Base-by-base conservation (phyloP, 2,329 filamentous ascomycete species). In the Claviceps sp. region DNA sequence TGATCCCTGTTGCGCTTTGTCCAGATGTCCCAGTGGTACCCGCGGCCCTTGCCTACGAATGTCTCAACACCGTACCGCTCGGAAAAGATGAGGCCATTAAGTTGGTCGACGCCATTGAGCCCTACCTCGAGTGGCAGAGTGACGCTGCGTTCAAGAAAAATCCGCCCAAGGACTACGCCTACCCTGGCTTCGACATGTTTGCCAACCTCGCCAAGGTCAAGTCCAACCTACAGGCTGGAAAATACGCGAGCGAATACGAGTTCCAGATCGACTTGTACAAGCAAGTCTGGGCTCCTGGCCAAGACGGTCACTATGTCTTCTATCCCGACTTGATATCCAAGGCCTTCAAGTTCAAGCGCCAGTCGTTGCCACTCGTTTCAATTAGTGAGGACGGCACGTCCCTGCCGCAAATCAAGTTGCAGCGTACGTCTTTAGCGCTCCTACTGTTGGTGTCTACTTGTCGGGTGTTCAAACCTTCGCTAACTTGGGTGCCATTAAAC, bases 221-320 rank as follows among this genome's bases (percentile, higher is more conserved):
- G 43, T 54, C 62, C 5, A 76, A 71, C 16, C 69, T 72, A 4
- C 55, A 61, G 22, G 62, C 60, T 2, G 68, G 70, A 18, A 62
- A 63, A 3, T 81, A 74, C 57, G 60, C 64, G 4, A 76, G 70
- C 60, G 77, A 82, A 58, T 78, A 75, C 59, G 71, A 75, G 7
- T 78, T 80, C 56, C 74, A 79, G 57, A 55, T 67, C 7, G 76
- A 77, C 30, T 67, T 87, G 2, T 75, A 76, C 52, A 64, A 70
- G 38, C 64, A 78, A 7, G 69, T 81, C 38, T 59, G 60, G 38
- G 70, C 71, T 24, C 50, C 52, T 5, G 76, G 78, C 3, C 80
- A 85, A 57, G 83, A 87, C 60, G 80, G 81, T 1, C 84, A 87
- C 59, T 81, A 84, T 49, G 66, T 54, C 43, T 50, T 58, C 3